Evolutionary conservation across 2,329 filamentous ascomycete species (phyloP).

Genomic region (Epicoccum sorghinum): DNA sequence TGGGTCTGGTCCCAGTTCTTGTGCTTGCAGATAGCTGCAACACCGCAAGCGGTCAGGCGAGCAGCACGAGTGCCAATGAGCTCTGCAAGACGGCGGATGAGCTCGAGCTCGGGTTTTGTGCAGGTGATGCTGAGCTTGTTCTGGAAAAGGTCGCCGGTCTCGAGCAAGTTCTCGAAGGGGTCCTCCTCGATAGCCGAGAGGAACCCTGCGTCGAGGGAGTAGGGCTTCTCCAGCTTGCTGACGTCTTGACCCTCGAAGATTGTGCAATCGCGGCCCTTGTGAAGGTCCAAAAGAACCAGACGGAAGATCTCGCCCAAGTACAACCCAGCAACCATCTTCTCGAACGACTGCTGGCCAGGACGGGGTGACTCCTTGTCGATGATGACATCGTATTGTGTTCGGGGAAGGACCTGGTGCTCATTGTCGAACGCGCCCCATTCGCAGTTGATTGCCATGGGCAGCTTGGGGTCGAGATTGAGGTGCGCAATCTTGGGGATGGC

Average conservation of each 20-base stretch:
- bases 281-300: constrained; percentile 80
- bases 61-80: constrained; percentile 94
- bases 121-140: constrained; percentile 74
- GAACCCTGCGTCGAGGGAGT: constrained; percentile 92
- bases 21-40: constrained; percentile 96
- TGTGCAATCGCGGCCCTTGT: constrained; percentile 66
- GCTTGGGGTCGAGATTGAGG: constrained; percentile 82
- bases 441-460: constrained; percentile 95
- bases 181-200: constrained; percentile 93
- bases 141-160: constrained; percentile 83
- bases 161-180: constrained; percentile 91
- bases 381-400: constrained; percentile 82
- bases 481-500: constrained; percentile 93
- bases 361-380: constrained; percentile 92
- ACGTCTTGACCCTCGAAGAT: constrained; percentile 88
- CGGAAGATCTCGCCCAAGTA: constrained; percentile 96
- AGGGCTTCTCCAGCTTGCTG: constrained; percentile 79
- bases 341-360: constrained; percentile 92
- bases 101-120: constrained; percentile 80
- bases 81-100: constrained; percentile 87
- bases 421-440: constrained; percentile 98
- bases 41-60: constrained; percentile 89
- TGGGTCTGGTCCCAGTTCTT: constrained; percentile 88
- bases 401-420: constrained; percentile 85
- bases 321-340: constrained; percentile 96